phyloP scores from a whole-genome alignment of 129 eudicot species.

The Cynara cardunculus region DNA sequence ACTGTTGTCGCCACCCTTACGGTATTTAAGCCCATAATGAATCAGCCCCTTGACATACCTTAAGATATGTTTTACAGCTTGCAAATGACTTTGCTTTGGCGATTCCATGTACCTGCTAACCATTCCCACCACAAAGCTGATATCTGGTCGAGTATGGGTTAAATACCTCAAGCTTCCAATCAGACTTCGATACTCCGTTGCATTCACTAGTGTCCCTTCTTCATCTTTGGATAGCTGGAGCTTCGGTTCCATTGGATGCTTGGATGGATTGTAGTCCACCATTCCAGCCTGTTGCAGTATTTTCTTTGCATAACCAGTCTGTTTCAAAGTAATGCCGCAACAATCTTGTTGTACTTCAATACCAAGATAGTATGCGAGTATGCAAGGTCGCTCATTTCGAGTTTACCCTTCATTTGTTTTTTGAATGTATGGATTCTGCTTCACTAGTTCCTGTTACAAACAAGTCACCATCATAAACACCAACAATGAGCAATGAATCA shows the following conservation, averaged over 20 bases:
- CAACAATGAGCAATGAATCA: neutral
- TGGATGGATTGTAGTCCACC: neutral
- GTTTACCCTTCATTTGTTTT: neutral
- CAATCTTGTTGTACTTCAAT: neutral
- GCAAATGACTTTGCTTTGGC: neutral
- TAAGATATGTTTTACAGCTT: no score
- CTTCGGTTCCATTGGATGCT: neutral
- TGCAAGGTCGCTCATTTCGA: neutral
- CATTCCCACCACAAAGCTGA: neutral
- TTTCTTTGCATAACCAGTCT: neutral
- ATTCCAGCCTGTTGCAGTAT: neutral
- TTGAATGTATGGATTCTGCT: neutral
- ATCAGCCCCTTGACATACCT: no score
- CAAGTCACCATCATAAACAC: neutral
- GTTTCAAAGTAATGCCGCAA: neutral
- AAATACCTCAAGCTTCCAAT: neutral
- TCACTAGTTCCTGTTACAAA: neutral
- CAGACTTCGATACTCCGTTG: neutral
- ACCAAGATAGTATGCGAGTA: neutral
- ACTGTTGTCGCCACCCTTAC: no score
- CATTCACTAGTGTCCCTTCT: neutral
- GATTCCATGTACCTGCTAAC: neutral
- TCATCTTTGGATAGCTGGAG: neutral
- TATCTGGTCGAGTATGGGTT: neutral
- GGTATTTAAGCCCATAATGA: no score